Percentiles rank a stretch among this genome's conserved stretches.
These are phyloP conservation scores for Kodamaea alishanica DNA, from an alignment of 1,139 yeast species.

Conservation along the genomic window DNA sequence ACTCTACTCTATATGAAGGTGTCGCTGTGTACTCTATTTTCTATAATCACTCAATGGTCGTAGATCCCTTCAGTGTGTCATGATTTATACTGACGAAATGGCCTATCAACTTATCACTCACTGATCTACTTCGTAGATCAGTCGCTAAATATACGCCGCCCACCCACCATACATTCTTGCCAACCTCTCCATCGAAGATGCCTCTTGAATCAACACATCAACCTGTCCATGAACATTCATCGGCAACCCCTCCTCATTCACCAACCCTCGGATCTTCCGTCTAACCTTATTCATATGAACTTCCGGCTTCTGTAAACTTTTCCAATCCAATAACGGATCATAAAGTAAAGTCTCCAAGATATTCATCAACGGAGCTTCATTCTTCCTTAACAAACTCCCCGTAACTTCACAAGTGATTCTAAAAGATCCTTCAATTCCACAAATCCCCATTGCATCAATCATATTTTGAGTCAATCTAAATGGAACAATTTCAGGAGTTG, in stretches of 20 bases:
- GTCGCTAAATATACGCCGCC: conserved; percentile 57
- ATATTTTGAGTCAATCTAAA: conserved; percentile 86
- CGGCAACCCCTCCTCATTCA: conserved; percentile 79
- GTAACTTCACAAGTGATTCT: conserved; percentile 86
- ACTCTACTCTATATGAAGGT: no score
- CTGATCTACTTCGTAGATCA: not conserved
- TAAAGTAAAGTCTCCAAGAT: conserved; percentile 88
- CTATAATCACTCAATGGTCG: not conserved
- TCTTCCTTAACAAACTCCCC: conserved; percentile 62
- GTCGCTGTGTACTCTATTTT: no score
- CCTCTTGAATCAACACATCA: conserved; percentile 81
- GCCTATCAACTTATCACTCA: not conserved
- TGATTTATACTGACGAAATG: no score
- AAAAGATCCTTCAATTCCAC: conserved; percentile 88
- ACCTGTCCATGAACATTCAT: conserved; percentile 92
- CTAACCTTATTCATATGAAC: conserved; percentile 73
- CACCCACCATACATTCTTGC: conserved; percentile 93
- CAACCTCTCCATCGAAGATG: conserved; percentile 67
- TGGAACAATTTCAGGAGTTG: conserved; percentile 90
- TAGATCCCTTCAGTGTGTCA: no score
- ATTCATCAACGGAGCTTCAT: conserved; percentile 88
- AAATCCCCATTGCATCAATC: conserved; percentile 87
- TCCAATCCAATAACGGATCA: conserved; percentile 85
- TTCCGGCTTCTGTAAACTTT: conserved; percentile 48
- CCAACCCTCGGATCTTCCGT: conserved; percentile 75